Evolutionary conservation across 768 basidiomycete genomes (phyloP).

Genomic region (Podaxis sp.): DNA sequence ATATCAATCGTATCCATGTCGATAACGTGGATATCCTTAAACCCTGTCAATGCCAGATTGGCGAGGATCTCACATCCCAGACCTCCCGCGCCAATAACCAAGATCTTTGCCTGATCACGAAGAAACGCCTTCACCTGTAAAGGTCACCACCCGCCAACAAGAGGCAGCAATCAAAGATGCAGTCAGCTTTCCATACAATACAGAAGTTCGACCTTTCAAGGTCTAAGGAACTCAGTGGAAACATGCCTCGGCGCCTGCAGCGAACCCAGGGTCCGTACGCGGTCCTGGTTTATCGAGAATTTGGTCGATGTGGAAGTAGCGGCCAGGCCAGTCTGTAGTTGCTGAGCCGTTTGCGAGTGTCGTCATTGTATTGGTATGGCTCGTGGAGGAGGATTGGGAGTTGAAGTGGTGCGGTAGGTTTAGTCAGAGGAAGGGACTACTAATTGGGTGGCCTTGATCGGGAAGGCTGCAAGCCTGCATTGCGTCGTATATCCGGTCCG

Average conservation of each 20-base stretch:
- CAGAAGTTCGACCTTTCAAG: neutral
- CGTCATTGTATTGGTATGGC: conserved; percentile 18
- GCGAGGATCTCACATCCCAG: conserved; percentile 97
- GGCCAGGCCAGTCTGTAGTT: conserved; percentile 46
- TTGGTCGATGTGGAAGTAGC: conserved; percentile 85
- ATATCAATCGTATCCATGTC: conserved; percentile 99
- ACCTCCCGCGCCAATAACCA: conserved; percentile 98
- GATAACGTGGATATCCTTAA: conserved; percentile 98
- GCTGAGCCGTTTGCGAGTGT: conserved; percentile 21
- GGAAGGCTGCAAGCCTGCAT: neutral
- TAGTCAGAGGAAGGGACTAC: conserved; percentile 15
- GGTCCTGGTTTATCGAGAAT: conserved; percentile 86
- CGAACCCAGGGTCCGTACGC: conserved; percentile 81
- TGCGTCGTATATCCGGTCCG: neutral
- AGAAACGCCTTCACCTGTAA: conserved; percentile 85
- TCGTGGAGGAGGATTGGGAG: neutral
- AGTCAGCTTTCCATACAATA: neutral
- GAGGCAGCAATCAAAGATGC: neutral
- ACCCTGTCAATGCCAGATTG: conserved; percentile 93
- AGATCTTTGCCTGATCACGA: conserved; percentile 80
- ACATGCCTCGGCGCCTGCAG: conserved; percentile 76
- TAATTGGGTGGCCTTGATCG: neutral
- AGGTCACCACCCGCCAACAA: neutral
- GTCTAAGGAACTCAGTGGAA: neutral
- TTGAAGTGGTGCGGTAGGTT: conserved; percentile 6